Percentiles rank a stretch among this genome's conserved stretches.
These are phyloP conservation scores for Populus ilicifolia DNA, from an alignment of 345 rosid species.

Conservation along the genomic window DNA sequence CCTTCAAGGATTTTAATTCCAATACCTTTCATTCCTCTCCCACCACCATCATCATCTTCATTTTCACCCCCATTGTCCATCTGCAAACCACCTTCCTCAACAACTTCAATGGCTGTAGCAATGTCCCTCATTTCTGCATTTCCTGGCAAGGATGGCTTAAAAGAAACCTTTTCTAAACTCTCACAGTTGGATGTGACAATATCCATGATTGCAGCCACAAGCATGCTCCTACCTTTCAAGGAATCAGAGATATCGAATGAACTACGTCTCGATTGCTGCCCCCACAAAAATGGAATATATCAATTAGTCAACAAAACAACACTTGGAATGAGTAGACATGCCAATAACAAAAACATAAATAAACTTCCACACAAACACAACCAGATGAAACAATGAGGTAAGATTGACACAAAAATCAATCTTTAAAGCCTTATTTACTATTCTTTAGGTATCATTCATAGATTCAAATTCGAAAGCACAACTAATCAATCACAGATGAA, in stretches of 20 bases:
- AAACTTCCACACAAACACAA: background rate
- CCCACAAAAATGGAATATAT: conserved; percentile 82
- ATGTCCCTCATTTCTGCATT: conserved; percentile 86
- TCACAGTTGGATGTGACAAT: conserved; percentile 85
- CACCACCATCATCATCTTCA: conserved; percentile 70
- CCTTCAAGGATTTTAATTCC: conserved; percentile 94
- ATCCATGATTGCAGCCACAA: conserved; percentile 97
- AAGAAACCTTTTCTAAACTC: conserved; percentile 47
- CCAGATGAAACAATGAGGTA: background rate
- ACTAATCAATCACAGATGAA: background rate
- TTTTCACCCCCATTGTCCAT: conserved; percentile 51
- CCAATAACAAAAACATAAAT: background rate
- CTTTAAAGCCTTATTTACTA: background rate
- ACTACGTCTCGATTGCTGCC: conserved; percentile 95
- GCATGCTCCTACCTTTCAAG: conserved; percentile 99
- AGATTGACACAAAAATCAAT: background rate
- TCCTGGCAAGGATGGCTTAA: conserved; percentile 59
- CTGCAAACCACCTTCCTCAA: conserved; percentile 90
- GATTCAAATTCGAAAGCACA: background rate
- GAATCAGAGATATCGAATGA: conserved; percentile 94
- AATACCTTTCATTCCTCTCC: conserved; percentile 72
- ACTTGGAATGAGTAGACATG: conserved; percentile 30
- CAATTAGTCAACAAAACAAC: conserved; percentile 48
- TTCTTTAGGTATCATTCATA: background rate
- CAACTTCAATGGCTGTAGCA: conserved; percentile 79